Percentiles rank a stretch among this genome's conserved stretches.
These are phyloP conservation scores for Penicillium verrucosum DNA, from an alignment of 2,329 filamentous ascomycete species.

Conservation along the genomic window DNA sequence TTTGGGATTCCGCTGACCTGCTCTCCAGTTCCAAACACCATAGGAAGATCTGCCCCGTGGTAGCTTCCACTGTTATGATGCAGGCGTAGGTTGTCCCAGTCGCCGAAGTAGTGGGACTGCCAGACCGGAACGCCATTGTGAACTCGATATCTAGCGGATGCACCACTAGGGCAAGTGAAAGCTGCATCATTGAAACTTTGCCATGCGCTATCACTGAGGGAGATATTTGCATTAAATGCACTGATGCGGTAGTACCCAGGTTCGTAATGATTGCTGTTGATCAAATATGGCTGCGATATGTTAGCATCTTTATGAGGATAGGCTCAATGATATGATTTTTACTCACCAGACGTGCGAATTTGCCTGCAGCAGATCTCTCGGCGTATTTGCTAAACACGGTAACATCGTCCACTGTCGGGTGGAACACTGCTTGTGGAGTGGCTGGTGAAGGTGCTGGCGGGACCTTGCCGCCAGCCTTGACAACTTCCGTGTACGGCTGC, in stretches of 20 bases:
- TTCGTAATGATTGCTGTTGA: slow-evolving; percentile 48
- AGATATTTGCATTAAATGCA: slow-evolving; percentile 40
- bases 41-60: slow-evolving; percentile 49
- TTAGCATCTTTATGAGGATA: neutral
- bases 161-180: slow-evolving; percentile 47
- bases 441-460: slow-evolving; percentile 31
- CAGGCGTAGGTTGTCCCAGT: slow-evolving; percentile 50
- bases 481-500: slow-evolving; percentile 37
- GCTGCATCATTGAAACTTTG: slow-evolving; percentile 44
- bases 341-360: slow-evolving; percentile 39
- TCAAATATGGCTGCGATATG: slow-evolving; percentile 37
- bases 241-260: slow-evolving; percentile 49
- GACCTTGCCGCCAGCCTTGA: slow-evolving; percentile 38
- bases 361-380: slow-evolving; percentile 31
- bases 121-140: slow-evolving; percentile 40
- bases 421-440: slow-evolving; percentile 36
- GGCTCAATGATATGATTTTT: neutral
- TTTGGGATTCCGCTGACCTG: slow-evolving; percentile 41
- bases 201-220: slow-evolving; percentile 41
- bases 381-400: slow-evolving; percentile 45
- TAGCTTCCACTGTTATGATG: slow-evolving; percentile 49
- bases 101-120: slow-evolving; percentile 49
- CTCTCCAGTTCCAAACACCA: slow-evolving; percentile 46
- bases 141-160: slow-evolving; percentile 38
- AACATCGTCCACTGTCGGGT: slow-evolving; percentile 42